Percentiles rank a stretch among this genome's conserved stretches.
Evolutionary conservation across 176 grass and related monocot genomes (phyloP).

Genomic region (bread wheat (Triticum aestivum)): DNA sequence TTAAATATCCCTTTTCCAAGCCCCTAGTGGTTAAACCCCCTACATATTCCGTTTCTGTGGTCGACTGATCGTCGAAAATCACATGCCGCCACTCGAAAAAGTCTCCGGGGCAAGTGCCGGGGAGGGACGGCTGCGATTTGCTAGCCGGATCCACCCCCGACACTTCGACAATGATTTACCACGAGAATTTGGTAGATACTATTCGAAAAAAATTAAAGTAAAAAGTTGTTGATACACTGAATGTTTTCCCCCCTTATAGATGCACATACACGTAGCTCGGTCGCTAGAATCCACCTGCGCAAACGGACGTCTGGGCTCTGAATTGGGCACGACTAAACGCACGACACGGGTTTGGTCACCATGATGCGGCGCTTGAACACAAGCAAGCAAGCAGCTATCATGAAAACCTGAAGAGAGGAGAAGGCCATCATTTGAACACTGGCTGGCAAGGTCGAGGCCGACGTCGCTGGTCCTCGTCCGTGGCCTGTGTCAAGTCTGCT

Average conservation of each 20-base stretch:
- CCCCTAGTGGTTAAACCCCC: neutral
- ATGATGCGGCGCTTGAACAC: neutral
- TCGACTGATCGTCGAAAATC: neutral
- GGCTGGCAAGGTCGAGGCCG: neutral
- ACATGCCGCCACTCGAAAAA: neutral
- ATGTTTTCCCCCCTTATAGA: too few relatives aligned
- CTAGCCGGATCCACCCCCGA: neutral
- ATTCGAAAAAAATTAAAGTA: neutral
- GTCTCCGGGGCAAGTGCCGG: neutral
- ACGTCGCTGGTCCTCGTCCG: neutral
- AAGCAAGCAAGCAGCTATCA: neutral
- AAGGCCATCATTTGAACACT: neutral
- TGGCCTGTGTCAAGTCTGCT: neutral
- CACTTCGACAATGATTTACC: neutral
- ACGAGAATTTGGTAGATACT: neutral
- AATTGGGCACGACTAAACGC: neutral
- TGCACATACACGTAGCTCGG: neutral
- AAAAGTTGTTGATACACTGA: too few relatives aligned
- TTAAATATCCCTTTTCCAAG: neutral
- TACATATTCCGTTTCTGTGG: neutral
- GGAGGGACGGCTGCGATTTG: neutral
- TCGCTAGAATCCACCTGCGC: neutral
- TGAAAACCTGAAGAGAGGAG: neutral
- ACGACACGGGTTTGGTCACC: neutral
- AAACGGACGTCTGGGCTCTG: neutral